Evolutionary conservation across 305 asterid species (phyloP).

Genomic region (Fraxinus dipetala): DNA sequence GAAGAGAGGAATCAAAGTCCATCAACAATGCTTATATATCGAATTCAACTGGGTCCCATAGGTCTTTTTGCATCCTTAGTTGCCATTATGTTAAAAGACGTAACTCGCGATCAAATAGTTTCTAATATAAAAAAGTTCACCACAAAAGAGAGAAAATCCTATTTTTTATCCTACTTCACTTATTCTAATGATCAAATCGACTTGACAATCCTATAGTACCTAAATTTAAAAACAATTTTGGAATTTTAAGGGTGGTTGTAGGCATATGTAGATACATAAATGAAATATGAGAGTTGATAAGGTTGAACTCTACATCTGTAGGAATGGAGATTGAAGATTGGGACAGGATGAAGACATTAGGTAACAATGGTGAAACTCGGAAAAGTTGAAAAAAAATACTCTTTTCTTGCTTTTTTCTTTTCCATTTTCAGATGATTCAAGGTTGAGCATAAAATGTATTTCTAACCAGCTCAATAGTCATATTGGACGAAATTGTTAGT

Average conservation of each 20-base stretch:
- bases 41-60: not conserved
- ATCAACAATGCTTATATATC: too few relatives aligned
- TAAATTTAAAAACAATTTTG: too few relatives aligned
- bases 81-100: not conserved
- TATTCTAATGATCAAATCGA: not conserved
- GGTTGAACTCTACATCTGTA: too few relatives aligned
- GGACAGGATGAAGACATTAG: too few relatives aligned
- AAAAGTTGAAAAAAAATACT: not conserved
- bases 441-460: not conserved
- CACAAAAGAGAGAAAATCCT: not conserved
- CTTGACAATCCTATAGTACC: not conserved
- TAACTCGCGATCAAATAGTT: not conserved
- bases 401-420: not conserved
- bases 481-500: not conserved
- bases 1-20: not conserved
- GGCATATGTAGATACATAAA: too few relatives aligned
- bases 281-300: too few relatives aligned
- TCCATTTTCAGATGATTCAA: not conserved
- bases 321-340: not conserved
- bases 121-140: not conserved
- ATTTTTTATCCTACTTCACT: not conserved
- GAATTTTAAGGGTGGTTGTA: too few relatives aligned
- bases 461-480: not conserved
- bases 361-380: too few relatives aligned
- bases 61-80: too few relatives aligned